These are phyloP conservation scores for Pittosporum tobira DNA, from an alignment of 129 eudicot species.

Conservation along the genomic window DNA sequence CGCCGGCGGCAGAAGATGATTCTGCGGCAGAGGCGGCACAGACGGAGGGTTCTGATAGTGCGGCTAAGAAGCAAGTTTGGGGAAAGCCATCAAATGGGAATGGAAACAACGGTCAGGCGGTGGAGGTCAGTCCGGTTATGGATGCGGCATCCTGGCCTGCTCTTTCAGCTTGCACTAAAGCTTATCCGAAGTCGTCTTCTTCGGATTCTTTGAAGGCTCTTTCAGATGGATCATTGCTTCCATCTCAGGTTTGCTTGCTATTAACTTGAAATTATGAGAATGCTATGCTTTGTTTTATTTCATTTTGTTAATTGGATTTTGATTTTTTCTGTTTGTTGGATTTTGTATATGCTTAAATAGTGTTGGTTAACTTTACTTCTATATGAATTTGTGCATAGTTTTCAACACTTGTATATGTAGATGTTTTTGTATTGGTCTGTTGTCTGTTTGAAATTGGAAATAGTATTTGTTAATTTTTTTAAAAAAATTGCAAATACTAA, in stretches of 20 bases:
- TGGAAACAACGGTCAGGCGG: slow-evolving; percentile 20
- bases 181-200: slow-evolving; percentile 47
- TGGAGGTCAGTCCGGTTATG: slow-evolving; percentile 54
- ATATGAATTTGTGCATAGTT: not conserved
- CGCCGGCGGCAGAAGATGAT: not conserved
- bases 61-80: slow-evolving; percentile 63
- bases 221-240: slow-evolving; percentile 34
- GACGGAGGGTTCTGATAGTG: slow-evolving; percentile 17
- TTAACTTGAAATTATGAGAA: not conserved
- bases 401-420: not conserved
- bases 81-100: slow-evolving; percentile 55
- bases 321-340: not conserved
- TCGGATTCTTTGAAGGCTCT: slow-evolving; percentile 36
- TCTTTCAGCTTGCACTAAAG: slow-evolving; percentile 55
- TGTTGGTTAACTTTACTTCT: not conserved
- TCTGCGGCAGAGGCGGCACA: slow-evolving; percentile 11
- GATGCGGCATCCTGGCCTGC: slow-evolving; percentile 83
- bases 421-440: not conserved
- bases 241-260: slow-evolving; percentile 32
- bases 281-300: no score
- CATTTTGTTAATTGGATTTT: not conserved
- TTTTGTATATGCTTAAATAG: not conserved
- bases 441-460: no score
- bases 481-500: no score
- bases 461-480: no score